Percentiles rank a stretch among this genome's conserved stretches.
These are phyloP conservation scores for Bipolaris oryzae DNA, from an alignment of 2,329 filamentous ascomycete species.

Conservation along the genomic window DNA sequence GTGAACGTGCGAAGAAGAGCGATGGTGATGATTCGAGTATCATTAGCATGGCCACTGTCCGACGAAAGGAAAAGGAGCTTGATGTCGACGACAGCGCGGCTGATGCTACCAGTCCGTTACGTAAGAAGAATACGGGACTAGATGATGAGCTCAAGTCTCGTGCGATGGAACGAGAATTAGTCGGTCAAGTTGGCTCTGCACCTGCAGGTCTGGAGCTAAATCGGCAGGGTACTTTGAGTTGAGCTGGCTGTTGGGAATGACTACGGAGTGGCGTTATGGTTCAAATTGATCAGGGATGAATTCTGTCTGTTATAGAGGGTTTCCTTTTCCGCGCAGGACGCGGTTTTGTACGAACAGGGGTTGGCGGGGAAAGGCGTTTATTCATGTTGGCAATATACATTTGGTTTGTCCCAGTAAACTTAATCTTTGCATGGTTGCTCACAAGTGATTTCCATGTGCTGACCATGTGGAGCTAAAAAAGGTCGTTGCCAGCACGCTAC, in stretches of 20 bases:
- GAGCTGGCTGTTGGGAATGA: too few species aligned
- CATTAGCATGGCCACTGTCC: conserved; percentile 25
- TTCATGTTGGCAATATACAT: too few species aligned
- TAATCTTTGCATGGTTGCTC: too few species aligned
- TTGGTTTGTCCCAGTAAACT: too few species aligned
- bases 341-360: too few species aligned
- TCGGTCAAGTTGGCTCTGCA: conserved; percentile 34
- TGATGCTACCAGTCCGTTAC: conserved; percentile 47
- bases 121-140: conserved; percentile 35
- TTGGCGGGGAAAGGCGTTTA: too few species aligned
- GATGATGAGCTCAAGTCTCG: conserved; percentile 32
- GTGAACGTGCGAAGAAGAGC: conserved; percentile 30
- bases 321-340: too few species aligned
- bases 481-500: not conserved
- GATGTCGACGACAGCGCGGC: conserved; percentile 51
- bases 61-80: conserved; percentile 43
- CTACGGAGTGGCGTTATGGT: not conserved
- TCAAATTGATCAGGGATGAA: not conserved
- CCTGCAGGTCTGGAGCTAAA: conserved; percentile 39
- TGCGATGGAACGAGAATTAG: conserved; percentile 25
- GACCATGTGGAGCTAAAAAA: too few species aligned
- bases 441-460: too few species aligned
- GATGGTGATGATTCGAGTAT: conserved; percentile 35
- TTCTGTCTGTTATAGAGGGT: too few species aligned
- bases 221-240: conserved; percentile 34